phyloP scores from a whole-genome alignment of 768 basidiomycete species.

The Lactarius vividus region DNA sequence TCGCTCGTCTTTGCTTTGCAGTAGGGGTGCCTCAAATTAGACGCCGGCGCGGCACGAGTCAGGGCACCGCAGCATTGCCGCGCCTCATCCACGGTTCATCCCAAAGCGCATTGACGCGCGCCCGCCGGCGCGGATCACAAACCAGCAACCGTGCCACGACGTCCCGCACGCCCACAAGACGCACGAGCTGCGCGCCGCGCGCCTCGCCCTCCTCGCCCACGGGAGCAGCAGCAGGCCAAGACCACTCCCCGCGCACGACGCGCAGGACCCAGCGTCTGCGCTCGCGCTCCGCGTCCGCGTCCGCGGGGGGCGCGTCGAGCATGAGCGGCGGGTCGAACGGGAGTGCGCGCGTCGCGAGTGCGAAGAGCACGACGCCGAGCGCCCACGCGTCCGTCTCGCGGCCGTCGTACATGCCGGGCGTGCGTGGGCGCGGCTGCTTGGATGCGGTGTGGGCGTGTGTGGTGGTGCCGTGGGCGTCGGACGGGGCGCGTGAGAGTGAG shows the following conservation, averaged over 20 bases:
- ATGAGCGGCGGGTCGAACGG: constrained; percentile 56
- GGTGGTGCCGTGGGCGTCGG: constrained; percentile 10
- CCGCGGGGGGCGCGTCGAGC: constrained; percentile 30
- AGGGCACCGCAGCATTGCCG: background rate
- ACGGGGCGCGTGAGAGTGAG: constrained; percentile 24
- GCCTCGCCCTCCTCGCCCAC: background rate
- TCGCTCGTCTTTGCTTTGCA: background rate
- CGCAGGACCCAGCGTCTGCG: constrained; percentile 62
- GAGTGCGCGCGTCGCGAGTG: constrained; percentile 62
- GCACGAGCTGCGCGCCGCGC: constrained; percentile 41
- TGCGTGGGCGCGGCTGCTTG: constrained; percentile 41
- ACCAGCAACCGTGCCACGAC: constrained; percentile 65
- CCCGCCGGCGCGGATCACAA: constrained; percentile 59
- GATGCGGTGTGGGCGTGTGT: background rate
- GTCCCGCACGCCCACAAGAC: constrained; percentile 44
- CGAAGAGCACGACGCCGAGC: constrained; percentile 83
- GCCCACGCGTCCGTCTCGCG: constrained; percentile 88
- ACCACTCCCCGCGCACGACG: constrained; percentile 78
- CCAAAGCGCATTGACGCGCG: constrained; percentile 52
- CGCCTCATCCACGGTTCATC: constrained; percentile 22
- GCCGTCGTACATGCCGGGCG: constrained; percentile 67
- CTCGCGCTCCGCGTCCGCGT: constrained; percentile 39
- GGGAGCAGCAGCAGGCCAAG: constrained; percentile 52
- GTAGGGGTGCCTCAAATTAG: no score
- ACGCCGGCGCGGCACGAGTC: no score